Evolutionary conservation across 2,329 filamentous ascomycete genomes (phyloP).

Genomic region (Fusarium nanum): DNA sequence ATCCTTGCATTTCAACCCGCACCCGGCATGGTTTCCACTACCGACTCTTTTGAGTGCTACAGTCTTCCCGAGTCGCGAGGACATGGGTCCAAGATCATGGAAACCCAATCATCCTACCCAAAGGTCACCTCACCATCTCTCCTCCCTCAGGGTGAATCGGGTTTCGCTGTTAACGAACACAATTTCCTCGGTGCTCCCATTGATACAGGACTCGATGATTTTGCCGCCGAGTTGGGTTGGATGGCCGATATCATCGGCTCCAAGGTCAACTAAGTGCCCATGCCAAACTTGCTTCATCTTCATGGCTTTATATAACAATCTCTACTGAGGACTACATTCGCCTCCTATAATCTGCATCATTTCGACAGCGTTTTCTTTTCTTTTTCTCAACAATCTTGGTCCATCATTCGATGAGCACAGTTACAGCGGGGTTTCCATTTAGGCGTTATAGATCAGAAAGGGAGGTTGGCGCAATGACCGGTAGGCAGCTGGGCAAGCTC

Average conservation of each 20-base stretch:
- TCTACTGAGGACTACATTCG: neutral
- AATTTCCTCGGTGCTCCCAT: slow-evolving; percentile 51
- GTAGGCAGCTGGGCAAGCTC: slow-evolving; percentile 6
- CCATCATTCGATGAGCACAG: slow-evolving; percentile 13
- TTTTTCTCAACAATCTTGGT: slow-evolving; percentile 1
- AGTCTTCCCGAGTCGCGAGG: slow-evolving; percentile 57
- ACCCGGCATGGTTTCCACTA: slow-evolving; percentile 21
- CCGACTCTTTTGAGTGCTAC: slow-evolving; percentile 54
- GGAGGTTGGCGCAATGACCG: slow-evolving; percentile 23
- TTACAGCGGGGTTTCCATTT: slow-evolving; percentile 32
- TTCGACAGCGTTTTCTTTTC: slow-evolving; percentile 38
- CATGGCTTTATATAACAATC: slow-evolving; percentile 24
- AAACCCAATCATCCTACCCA: slow-evolving; percentile 38
- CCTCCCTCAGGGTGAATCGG: slow-evolving; percentile 39
- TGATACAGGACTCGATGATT: slow-evolving; percentile 55
- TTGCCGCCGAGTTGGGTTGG: slow-evolving; percentile 62
- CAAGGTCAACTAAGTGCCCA: slow-evolving; percentile 38
- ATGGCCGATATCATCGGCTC: slow-evolving; percentile 61
- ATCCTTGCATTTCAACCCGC: slow-evolving; percentile 46
- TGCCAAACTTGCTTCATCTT: neutral
- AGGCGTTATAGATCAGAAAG: slow-evolving; percentile 36
- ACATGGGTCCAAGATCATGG: slow-evolving; percentile 33
- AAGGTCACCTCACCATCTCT: slow-evolving; percentile 44
- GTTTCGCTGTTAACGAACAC: slow-evolving; percentile 32
- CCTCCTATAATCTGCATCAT: slow-evolving; percentile 19